Percentiles rank a stretch among this genome's conserved stretches.
phyloP scores from a whole-genome alignment of 768 basidiomycete species.

The Leccinum olivaceopallidum region DNA sequence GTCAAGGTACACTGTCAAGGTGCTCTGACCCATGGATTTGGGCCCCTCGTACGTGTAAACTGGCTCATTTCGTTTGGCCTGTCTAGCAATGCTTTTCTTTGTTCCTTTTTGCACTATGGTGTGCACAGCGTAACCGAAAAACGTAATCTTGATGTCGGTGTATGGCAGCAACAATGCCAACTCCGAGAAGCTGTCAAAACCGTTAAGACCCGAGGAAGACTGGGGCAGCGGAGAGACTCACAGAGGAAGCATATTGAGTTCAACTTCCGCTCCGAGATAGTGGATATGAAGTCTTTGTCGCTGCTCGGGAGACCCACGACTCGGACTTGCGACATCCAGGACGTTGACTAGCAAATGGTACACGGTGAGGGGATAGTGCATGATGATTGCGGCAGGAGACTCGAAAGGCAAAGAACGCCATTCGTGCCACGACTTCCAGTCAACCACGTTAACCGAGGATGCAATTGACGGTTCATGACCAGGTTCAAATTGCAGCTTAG shows the following conservation, averaged over 20 bases:
- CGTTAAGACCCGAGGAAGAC: not conserved
- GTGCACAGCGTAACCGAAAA: constrained; percentile 40
- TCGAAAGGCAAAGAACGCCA: constrained; percentile 45
- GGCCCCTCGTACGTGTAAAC: constrained; percentile 41
- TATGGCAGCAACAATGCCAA: constrained; percentile 45
- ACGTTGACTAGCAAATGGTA: constrained; percentile 40
- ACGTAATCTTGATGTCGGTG: constrained; percentile 43
- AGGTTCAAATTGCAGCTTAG: constrained; percentile 33
- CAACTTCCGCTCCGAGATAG: constrained; percentile 41
- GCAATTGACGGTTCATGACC: constrained; percentile 28
- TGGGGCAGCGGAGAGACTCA: constrained; percentile 22
- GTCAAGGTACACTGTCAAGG: constrained; percentile 38
- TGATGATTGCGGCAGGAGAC: constrained; percentile 44
- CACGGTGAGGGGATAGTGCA: constrained; percentile 44
- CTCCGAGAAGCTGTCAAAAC: constrained; percentile 41
- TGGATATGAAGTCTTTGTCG: constrained; percentile 36
- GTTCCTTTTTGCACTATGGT: constrained; percentile 33
- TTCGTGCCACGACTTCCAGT: constrained; percentile 46
- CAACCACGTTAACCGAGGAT: constrained; percentile 32
- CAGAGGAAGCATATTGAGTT: constrained; percentile 42
- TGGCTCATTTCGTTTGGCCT: constrained; percentile 27
- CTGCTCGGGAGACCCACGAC: constrained; percentile 16
- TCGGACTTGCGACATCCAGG: constrained; percentile 32
- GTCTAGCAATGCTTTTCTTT: constrained; percentile 34
- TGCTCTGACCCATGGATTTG: constrained; percentile 37